Evolutionary conservation across 2,329 filamentous ascomycete genomes (phyloP), one percentile per base, ranked within the genome.

Genomic region (Diaporthe sp.): DNA sequence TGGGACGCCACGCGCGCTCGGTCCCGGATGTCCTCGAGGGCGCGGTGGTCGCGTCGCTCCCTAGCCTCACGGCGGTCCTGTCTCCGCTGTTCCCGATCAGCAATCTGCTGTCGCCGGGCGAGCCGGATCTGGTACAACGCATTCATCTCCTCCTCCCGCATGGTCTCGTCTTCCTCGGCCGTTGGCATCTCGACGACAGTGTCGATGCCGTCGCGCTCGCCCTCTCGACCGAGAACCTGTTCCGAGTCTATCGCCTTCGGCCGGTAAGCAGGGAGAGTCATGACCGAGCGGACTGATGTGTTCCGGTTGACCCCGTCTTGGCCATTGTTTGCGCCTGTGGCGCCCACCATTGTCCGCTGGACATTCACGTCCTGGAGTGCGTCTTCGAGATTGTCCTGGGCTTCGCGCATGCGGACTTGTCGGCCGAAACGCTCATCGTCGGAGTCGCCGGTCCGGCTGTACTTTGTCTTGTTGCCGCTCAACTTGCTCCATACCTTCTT

Each of bases 111-210:
- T 69, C 96, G 91, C 71, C 97, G 90, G 25, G 94, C 92, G 17
- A 94, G 81, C 17, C 97, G 92, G 74, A 98, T 96, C 82, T 97
- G 95, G 82, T 97, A 98, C 53, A 98, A 84, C 0, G 94, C 91
- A 76, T 97, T 94, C 97, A 98, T 98, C 82, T 98, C 94, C 37
- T 94, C 91, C 76, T 98, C 95, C 17, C 97, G 90, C 70, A 95
- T 86, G 2, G 85, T 84, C 81, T 97, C 95, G 77, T 97, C 92
- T 71, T 95, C 93, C 69, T 97, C 94, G 12, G 87, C 89, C 0
- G 93, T 94, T 0, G 96, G 96, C 77, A 94, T 91, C 82, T 98
- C 96, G 17, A 98, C 85, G 0, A 99, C 95, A 5, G 94, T 90
- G 79, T 99, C 97, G 78, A 99, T 95, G 10, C 97, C 97, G 70